Percentiles rank a stretch among this genome's conserved stretches.
phyloP scores from a whole-genome alignment of 176 grass and related monocot genomes.

The Panicum miliaceum region DNA sequence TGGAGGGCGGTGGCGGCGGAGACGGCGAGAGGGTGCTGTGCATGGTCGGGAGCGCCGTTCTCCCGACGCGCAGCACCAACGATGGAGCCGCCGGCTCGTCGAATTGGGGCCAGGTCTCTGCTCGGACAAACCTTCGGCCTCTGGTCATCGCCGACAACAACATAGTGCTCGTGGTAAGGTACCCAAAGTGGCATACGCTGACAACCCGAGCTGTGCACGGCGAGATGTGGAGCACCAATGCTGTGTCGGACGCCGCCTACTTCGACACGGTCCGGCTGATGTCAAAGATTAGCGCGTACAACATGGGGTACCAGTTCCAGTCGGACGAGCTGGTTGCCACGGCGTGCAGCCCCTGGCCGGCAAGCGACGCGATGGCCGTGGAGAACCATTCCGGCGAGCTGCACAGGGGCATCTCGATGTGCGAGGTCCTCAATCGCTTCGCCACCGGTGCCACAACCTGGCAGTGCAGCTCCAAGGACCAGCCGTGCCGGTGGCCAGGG shows the following conservation, averaged over 20 bases:
- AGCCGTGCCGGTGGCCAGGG: conserved; percentile 43
- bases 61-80: conserved; percentile 35
- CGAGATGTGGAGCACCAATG: conserved; percentile 52
- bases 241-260: conserved; percentile 30
- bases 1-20: neutral
- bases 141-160: neutral
- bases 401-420: too few species aligned
- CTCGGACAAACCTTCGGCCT: conserved; percentile 8
- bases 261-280: conserved; percentile 55
- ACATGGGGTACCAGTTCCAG: conserved; percentile 37
- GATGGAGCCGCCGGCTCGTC: conserved; percentile 29
- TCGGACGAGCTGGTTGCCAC: conserved; percentile 45
- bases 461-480: conserved; percentile 45
- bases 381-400: too few species aligned
- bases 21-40: conserved; percentile 56
- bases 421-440: too few species aligned
- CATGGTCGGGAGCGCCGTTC: conserved; percentile 53
- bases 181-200: conserved; percentile 51
- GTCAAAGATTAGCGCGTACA: too few species aligned
- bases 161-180: conserved; percentile 45
- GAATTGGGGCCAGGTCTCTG: conserved; percentile 38
- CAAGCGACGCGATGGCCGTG: conserved; percentile 12
- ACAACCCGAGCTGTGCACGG: conserved; percentile 51
- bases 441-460: conserved; percentile 21
- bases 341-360: conserved; percentile 42